Conservation (phyloP, 192 early-diverging fungal species). For the Chytriomyces sp. region DNA sequence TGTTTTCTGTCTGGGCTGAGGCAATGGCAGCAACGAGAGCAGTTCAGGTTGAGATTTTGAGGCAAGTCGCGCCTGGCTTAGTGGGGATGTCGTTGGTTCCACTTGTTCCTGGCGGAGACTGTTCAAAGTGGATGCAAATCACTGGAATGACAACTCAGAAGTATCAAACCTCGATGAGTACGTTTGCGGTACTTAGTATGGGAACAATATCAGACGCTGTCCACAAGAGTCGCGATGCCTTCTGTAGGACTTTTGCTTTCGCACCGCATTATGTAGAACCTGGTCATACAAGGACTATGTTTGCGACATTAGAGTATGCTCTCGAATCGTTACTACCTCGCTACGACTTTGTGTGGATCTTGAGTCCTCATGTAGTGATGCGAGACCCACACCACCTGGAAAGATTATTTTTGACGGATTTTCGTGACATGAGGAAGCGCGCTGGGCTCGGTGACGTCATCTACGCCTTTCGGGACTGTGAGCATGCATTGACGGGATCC, state of each 20-base stretch:
- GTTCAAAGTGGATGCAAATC: neutral
- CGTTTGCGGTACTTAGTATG: neutral
- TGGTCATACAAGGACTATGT: neutral
- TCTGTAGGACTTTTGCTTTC: neutral
- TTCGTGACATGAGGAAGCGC: conserved; percentile 2
- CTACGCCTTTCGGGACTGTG: conserved; percentile 1
- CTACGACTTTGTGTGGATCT: conserved; percentile 21
- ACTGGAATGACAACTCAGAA: neutral
- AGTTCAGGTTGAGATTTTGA: neutral
- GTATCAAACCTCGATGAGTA: neutral
- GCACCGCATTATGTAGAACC: neutral
- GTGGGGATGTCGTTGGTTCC: neutral
- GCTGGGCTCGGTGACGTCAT: conserved; percentile 1
- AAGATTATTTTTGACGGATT: neutral
- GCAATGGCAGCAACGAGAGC: neutral
- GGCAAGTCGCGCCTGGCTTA: neutral
- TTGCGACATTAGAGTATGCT: neutral
- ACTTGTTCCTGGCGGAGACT: neutral
- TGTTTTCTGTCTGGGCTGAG: neutral
- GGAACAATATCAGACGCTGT: neutral
- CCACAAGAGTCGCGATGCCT: neutral
- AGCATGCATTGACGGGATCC: neutral
- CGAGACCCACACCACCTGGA: neutral
- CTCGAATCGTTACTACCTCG: neutral
- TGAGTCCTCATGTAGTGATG: neutral